phyloP scores from a whole-genome alignment of 2,329 filamentous ascomycete species.

The Botrytis deweyae region DNA sequence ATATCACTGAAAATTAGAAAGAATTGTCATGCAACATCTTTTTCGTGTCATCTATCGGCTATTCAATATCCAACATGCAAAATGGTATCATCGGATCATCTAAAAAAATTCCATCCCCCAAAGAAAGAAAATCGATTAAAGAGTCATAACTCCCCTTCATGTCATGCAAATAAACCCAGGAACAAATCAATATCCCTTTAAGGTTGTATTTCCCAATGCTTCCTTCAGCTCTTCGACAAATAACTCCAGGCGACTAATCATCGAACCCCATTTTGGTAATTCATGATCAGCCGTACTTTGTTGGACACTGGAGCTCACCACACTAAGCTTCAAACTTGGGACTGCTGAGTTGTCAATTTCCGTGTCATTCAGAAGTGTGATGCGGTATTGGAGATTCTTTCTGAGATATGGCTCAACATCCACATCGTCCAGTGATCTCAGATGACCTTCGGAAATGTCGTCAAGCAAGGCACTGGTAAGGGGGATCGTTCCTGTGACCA shows the following conservation, averaged over 20 bases:
- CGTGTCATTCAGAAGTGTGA: slow-evolving; percentile 31
- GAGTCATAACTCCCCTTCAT: neutral
- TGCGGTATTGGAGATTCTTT: slow-evolving; percentile 33
- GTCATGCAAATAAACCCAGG: neutral
- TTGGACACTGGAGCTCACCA: slow-evolving; percentile 29
- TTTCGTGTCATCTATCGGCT: neutral
- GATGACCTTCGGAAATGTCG: slow-evolving; percentile 33
- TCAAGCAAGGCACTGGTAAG: slow-evolving; percentile 45
- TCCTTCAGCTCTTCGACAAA: neutral
- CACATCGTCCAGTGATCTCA: slow-evolving; percentile 35
- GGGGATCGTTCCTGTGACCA: slow-evolving; percentile 45
- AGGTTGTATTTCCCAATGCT: neutral
- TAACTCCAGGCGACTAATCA: neutral
- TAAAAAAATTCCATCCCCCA: neutral
- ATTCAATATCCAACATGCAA: neutral
- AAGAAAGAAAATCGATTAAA: neutral
- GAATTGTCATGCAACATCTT: neutral
- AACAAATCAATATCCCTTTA: neutral
- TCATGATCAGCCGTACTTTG: slow-evolving; percentile 12
- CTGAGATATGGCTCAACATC: slow-evolving; percentile 35
- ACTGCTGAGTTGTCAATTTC: slow-evolving; percentile 28
- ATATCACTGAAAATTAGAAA: neutral
- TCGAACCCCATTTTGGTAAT: slow-evolving; percentile 15
- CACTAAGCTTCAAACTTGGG: slow-evolving; percentile 31
- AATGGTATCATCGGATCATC: neutral